Percentiles rank a stretch among this genome's conserved stretches.
Conservation (phyloP, 768 basidiomycete species). For the Tulasnella sp. region DNA sequence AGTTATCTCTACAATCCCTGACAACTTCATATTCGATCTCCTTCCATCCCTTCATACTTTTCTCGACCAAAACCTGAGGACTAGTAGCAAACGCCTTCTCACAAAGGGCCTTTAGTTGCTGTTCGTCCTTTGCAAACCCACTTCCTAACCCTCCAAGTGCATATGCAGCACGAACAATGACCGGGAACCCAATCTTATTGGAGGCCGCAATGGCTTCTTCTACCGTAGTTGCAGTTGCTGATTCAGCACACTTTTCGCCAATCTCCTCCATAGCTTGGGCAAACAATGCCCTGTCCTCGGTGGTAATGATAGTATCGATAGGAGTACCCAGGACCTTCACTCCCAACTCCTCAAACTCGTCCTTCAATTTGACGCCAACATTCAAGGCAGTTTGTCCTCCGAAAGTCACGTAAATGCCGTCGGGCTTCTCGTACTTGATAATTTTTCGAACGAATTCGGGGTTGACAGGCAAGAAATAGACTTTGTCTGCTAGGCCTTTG, state of each 20-base stretch:
- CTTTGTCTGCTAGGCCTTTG: conserved; percentile 96
- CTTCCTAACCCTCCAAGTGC: conserved; percentile 91
- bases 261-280: conserved; percentile 90
- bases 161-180: conserved; percentile 94
- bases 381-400: conserved; percentile 96
- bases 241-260: conserved; percentile 89
- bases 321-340: conserved; percentile 92
- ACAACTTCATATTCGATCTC: conserved; percentile 99
- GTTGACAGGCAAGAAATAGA: conserved; percentile 97
- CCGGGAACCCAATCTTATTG: conserved; percentile 74
- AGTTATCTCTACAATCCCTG: conserved; percentile 93
- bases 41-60: conserved; percentile 99
- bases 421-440: conserved; percentile 97
- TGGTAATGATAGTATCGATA: conserved; percentile 92
- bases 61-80: conserved; percentile 97
- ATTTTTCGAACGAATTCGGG: conserved; percentile 96
- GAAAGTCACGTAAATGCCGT: conserved; percentile 97
- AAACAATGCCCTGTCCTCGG: conserved; percentile 92
- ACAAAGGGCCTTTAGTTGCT: conserved; percentile 77
- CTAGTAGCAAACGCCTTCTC: conserved; percentile 94
- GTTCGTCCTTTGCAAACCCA: conserved; percentile 91
- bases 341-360: conserved; percentile 82
- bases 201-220: conserved; percentile 82
- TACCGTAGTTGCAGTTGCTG: conserved; percentile 68
- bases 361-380: conserved; percentile 95